phyloP scores from a whole-genome alignment of 768 basidiomycete species.

The Mycena polygramma region DNA sequence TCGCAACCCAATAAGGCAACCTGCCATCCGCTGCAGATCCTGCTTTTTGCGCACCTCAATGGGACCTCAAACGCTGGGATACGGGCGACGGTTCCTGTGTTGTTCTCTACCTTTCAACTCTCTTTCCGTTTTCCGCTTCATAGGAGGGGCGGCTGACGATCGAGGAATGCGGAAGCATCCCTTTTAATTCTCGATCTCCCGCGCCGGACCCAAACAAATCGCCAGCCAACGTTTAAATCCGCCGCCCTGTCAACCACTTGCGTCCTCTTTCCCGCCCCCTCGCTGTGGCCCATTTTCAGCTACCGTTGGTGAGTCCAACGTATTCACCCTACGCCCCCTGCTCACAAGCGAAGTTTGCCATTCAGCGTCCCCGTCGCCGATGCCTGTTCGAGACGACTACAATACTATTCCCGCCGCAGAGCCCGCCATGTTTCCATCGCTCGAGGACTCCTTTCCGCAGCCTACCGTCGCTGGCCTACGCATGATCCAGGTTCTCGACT shows the following conservation, averaged over 20 bases:
- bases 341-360: not conserved
- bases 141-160: constrained; percentile 28
- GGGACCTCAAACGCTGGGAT: not conserved
- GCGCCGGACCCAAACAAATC: constrained; percentile 28
- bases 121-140: constrained; percentile 25
- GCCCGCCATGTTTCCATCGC: constrained; percentile 7
- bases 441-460: constrained; percentile 35
- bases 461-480: constrained; percentile 61
- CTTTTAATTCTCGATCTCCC: constrained; percentile 22
- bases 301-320: constrained; percentile 1
- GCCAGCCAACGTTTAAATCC: constrained; percentile 14
- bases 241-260: constrained; percentile 8
- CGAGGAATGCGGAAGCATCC: constrained; percentile 20
- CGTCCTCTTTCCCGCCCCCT: not conserved
- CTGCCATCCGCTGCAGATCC: too few relatives aligned
- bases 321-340: not conserved
- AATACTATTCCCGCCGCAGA: constrained; percentile 9
- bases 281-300: not conserved
- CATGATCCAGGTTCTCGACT: constrained; percentile 75
- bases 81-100: constrained; percentile 4
- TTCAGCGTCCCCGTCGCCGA: constrained; percentile 12
- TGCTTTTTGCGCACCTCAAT: too few relatives aligned
- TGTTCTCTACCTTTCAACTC: not conserved
- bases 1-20: not conserved
- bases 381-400: constrained; percentile 6